A percentile compares a stretch with the other conserved stretches of the same genome.
Evolutionary conservation across 2,329 filamentous ascomycete genomes (phyloP).

Genomic region (Ceratocystis ficicola): DNA sequence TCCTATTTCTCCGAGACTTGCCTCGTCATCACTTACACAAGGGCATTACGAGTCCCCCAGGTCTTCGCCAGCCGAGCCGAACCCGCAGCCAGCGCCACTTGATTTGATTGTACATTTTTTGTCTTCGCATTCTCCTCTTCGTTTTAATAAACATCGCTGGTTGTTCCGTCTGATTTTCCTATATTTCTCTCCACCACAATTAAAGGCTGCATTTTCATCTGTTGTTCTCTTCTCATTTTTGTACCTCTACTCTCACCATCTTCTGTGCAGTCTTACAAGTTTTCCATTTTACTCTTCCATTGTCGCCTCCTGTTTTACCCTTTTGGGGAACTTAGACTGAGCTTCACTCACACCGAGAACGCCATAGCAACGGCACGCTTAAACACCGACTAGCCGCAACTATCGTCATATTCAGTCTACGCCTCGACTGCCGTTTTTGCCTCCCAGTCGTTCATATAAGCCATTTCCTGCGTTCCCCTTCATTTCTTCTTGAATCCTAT

Average conservation of each 20-base stretch:
- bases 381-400: too few species aligned
- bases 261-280: not conserved
- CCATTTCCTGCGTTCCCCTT: too few species aligned
- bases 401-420: too few species aligned
- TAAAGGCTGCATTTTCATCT: too few species aligned
- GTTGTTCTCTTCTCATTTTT: too few species aligned
- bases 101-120: slow-evolving; percentile 1
- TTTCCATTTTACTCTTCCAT: not conserved
- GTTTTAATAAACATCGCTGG: not conserved
- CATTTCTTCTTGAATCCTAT: too few species aligned
- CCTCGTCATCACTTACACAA: slow-evolving; percentile 14
- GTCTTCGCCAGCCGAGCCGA: too few species aligned
- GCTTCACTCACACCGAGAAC: not conserved
- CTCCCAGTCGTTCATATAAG: too few species aligned
- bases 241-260: not conserved
- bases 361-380: too few species aligned
- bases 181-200: not conserved
- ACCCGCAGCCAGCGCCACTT: slow-evolving; percentile 6
- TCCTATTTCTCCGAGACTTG: not conserved
- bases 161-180: slow-evolving; percentile 12
- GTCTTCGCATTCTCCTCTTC: not conserved
- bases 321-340: not conserved
- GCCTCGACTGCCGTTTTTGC: too few species aligned
- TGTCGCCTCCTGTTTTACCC: not conserved
- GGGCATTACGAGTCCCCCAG: slow-evolving; percentile 12